Conservation (phyloP, 139 green algal genomes). For the Chlorella sorokiniana region DNA sequence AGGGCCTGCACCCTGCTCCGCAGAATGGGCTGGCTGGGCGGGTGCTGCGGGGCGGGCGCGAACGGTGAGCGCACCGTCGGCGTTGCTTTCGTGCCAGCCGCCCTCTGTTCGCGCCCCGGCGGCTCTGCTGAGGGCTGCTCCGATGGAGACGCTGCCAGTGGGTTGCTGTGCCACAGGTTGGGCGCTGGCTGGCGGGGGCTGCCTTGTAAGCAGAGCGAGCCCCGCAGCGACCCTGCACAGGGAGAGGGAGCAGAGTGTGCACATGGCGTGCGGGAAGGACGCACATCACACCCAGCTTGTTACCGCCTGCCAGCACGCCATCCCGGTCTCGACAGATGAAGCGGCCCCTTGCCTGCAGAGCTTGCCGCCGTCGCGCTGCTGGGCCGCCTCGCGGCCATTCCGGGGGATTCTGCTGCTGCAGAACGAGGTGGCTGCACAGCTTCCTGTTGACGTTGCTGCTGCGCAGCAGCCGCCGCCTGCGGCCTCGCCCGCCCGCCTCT, state of each 20-base stretch:
- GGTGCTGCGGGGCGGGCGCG: not conserved
- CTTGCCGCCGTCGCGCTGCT: not conserved
- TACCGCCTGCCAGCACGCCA: no score
- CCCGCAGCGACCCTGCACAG: not conserved
- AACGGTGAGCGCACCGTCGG: conserved; percentile 7
- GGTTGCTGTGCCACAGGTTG: conserved; percentile 25
- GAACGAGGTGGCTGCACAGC: not conserved
- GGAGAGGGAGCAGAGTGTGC: not conserved
- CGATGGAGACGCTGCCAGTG: conserved; percentile 4
- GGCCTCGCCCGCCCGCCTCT: not conserved
- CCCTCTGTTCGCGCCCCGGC: not conserved
- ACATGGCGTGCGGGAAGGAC: not conserved
- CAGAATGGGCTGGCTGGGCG: not conserved
- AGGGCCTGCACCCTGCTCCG: not conserved
- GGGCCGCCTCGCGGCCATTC: no score
- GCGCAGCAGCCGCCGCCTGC: not conserved
- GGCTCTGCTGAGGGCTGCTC: not conserved
- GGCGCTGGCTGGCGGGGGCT: not conserved
- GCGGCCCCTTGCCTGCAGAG: not conserved
- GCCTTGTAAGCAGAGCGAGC: no score
- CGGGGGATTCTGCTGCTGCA: not conserved
- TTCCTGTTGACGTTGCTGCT: not conserved
- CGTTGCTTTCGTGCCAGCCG: not conserved
- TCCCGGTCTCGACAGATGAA: not conserved
- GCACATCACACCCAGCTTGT: no score